Evolutionary conservation across 768 basidiomycete genomes (phyloP).

Genomic region (Termitomyces sp.): DNA sequence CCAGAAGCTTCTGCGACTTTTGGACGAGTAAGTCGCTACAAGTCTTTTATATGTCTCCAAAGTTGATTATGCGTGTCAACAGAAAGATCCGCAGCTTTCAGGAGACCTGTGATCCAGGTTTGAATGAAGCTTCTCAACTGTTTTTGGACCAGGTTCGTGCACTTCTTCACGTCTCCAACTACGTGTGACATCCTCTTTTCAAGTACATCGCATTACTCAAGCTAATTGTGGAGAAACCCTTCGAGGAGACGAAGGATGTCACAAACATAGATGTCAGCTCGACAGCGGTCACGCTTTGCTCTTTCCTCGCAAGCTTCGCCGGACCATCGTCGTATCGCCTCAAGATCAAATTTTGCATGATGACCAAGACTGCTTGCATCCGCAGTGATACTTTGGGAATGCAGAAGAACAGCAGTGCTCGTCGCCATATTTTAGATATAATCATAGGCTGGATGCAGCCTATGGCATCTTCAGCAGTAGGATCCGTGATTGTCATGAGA

Average conservation of each 20-base stretch:
- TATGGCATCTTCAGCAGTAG: slow-evolving; percentile 39
- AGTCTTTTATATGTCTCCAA: neutral
- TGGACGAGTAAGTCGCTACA: slow-evolving; percentile 58
- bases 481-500: slow-evolving; percentile 15
- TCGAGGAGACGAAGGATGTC: slow-evolving; percentile 51
- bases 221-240: slow-evolving; percentile 69
- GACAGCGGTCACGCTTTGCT: slow-evolving; percentile 52
- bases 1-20: slow-evolving; percentile 56
- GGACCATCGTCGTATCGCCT: slow-evolving; percentile 53
- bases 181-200: neutral
- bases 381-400: slow-evolving; percentile 55
- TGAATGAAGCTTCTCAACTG: slow-evolving; percentile 35
- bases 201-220: slow-evolving; percentile 75
- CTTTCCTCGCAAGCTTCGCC: slow-evolving; percentile 59
- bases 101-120: slow-evolving; percentile 38
- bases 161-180: neutral
- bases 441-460: slow-evolving; percentile 76
- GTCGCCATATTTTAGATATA: slow-evolving; percentile 69
- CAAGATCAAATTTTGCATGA: slow-evolving; percentile 68
- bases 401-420: slow-evolving; percentile 60
- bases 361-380: slow-evolving; percentile 64
- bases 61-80: neutral
- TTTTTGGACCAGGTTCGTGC: slow-evolving; percentile 68
- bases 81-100: slow-evolving; percentile 50
- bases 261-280: slow-evolving; percentile 60